Base-by-base conservation (phyloP, 78 protist species). In the Salpingoeca rosetta region DNA sequence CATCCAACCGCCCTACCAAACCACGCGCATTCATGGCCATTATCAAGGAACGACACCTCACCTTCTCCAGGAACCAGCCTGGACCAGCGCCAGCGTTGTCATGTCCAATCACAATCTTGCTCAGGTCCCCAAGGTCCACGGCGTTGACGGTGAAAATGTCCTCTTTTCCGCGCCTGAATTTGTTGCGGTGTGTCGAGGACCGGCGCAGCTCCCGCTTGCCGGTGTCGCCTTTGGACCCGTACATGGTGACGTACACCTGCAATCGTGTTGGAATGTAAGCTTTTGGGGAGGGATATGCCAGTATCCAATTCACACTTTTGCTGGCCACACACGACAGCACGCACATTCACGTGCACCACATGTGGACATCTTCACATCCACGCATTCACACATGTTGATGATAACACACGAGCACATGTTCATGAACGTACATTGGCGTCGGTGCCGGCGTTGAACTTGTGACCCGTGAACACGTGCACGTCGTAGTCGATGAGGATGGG, bases 31-130 rank as follows among this genome's bases (percentile, higher is more conserved):
- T n/a, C n/a, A n/a, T n/a, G n/a, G n/a, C n/a, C n/a, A n/a, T n/a
- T n/a, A n/a, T n/a, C n/a, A n/a, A n/a, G n/a, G n/a, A n/a, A n/a
- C n/a, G n/a, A n/a, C n/a, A n/a, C n/a, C n/a, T n/a, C n/a, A 84
- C 17, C 73, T 72, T 51, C 24, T 31, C 86, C 17, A 84, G 78
- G 80, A 24, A 73, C 86, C 86, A 84, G 39, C 74, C 86, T 1
- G 82, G 39, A 26, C 86, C 77, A 28, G 38, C 37, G 44, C 86
- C 86, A n/a, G 37, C 41, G 80, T 56, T 73, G 72, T 84, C 80
- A 72, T 73, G 77, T 35, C 45, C 80, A 3, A 83, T 22, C 24
- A 0, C 27, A 25, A 83, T 26, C 56, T 45, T 41, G 24, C 31
- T 37, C 2, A 83, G 7, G 44, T 45, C 39, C 39, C 77, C 86